Evolutionary conservation across 2,329 filamentous ascomycete species (phyloP), one percentile per base, ranked within the genome.

Genomic region (Dactylellina sp.): DNA sequence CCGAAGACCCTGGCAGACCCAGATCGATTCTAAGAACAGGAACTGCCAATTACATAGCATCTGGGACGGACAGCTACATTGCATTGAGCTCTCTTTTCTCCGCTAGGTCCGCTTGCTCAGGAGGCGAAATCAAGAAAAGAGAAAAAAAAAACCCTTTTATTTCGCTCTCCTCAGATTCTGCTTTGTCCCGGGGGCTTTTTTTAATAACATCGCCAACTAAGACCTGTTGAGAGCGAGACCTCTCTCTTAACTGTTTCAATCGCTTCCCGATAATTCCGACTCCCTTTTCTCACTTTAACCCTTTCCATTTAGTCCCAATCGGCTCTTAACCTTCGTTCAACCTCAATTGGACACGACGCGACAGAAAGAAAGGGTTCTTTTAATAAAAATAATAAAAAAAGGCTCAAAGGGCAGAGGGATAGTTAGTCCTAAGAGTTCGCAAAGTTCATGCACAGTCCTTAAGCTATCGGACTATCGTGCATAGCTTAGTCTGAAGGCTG

Each of bases 401-500:
- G 14, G 18, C 18, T 22, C 12, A 52, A 37, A 37, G 49, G 49
- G 35, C 32, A 20, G 28, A 32, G 5, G 28, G 28, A 32, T 9
- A 32, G 28, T 32, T 4, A 9, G 9, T 32, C 4, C 4, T 9
- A 32, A 32, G 28, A 39, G 28, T 53, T 39, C 20, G 44, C 46
- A 9, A 32, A 49, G 35, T 57, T 56, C 63, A 68, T 68, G 63
- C 63, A 68, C 22, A 68, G 63, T 68, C 63, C 63, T 68, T 60
- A 68, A 60, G 53, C 63, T 68, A 60, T 50, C 46, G 20, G 24
- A 32, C 35, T 39, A 39, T 60, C 50, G 52, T 68, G 53, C 53
- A 59, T 20, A 55, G 32, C 46, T 65, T 68, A 68, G 63, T 68
- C 37, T 39, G 63, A 68, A 60, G 63, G 63, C 63, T 68, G 63